Evolutionary conservation across 2,329 filamentous ascomycete genomes (phyloP), one percentile per base, ranked within the genome.

Genomic region (Volutella citrinella): DNA sequence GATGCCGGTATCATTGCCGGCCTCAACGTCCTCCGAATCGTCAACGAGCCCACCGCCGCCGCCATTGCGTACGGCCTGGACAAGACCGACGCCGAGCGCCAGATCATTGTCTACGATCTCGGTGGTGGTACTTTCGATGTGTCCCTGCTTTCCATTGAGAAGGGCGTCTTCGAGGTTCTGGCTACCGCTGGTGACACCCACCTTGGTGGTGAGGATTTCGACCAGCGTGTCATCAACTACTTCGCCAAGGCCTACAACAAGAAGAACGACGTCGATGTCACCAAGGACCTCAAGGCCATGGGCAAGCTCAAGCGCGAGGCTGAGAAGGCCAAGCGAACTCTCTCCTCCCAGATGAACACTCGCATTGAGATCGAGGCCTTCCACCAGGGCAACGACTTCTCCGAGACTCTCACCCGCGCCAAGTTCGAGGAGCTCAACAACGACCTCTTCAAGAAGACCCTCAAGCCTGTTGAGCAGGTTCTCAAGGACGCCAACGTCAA

Each of bases 391-490:
- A 84, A 95, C 52, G 93, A 97, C 68, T 95, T 97, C 78, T 96
- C 90, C 30, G 91, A 97, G 82, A 96, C 89, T 45, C 80, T 98
- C 33, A 96, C 91, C 65, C 87, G 91, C 56, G 93, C 93, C 77
- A 97, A 97, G 80, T 97, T 98, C 59, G 93, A 98, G 74, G 91
- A 97, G 72, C 80, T 97, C 57, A 97, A 97, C 85, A 90, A 90
- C 55, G 91, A 97, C 59, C 83, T 97, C 44, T 97, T 97, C 84
- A 95, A 95, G 84, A 95, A 93, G 80, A 97, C 93, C 39, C 80
- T 97, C 51, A 95, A 96, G 82, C 91, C 93, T 38, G 93, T 97
- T 51, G 89, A 97, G 75, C 90, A 96, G 78, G 93, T 97, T 52
- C 80, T 98, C 62, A 95, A 95, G 77, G 93, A 97, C 55, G 89